Conservation (phyloP, 2,329 filamentous ascomycete genomes). For the Pyricularia grisea region DNA sequence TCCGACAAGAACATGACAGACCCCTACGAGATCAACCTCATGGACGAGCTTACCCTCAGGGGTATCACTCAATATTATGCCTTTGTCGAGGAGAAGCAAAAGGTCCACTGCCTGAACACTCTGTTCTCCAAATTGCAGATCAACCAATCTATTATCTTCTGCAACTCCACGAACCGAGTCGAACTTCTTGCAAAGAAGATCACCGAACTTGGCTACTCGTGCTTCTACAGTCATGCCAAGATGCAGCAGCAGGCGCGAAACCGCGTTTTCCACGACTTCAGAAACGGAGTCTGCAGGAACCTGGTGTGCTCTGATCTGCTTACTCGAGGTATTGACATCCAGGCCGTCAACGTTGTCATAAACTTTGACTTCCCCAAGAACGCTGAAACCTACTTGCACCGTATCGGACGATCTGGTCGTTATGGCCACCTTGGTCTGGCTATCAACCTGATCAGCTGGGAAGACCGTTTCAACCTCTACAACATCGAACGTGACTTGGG, state of each 20-base stretch:
- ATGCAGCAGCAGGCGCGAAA: slow-evolving; percentile 97
- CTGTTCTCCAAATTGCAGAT: slow-evolving; percentile 98
- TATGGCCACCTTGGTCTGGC: slow-evolving; percentile 96
- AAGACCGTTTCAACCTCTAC: slow-evolving; percentile 97
- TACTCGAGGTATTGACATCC: slow-evolving; percentile 98
- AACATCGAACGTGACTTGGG: slow-evolving; percentile 96
- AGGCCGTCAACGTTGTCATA: slow-evolving; percentile 98
- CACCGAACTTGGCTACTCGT: slow-evolving; percentile 96
- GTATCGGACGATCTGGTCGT: slow-evolving; percentile 93
- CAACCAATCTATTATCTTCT: slow-evolving; percentile 99
- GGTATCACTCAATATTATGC: slow-evolving; percentile 99
- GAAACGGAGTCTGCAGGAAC: slow-evolving; percentile 95
- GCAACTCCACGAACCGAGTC: slow-evolving; percentile 97
- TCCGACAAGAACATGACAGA: slow-evolving; percentile 96
- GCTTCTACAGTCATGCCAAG: slow-evolving; percentile 97
- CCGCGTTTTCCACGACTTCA: slow-evolving; percentile 98
- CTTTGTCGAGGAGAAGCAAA: slow-evolving; percentile 98
- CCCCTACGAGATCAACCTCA: slow-evolving; percentile 98
- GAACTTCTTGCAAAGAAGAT: slow-evolving; percentile 98
- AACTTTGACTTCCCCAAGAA: slow-evolving; percentile 99
- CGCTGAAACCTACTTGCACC: slow-evolving; percentile 95
- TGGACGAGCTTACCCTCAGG: slow-evolving; percentile 96
- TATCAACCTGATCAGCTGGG: slow-evolving; percentile 99
- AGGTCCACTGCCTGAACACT: slow-evolving; percentile 97
- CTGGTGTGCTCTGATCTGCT: slow-evolving; percentile 95